Conservation (phyloP, 495 filamentous ascomycete species). For the Aspergillus coremiiformis region DNA sequence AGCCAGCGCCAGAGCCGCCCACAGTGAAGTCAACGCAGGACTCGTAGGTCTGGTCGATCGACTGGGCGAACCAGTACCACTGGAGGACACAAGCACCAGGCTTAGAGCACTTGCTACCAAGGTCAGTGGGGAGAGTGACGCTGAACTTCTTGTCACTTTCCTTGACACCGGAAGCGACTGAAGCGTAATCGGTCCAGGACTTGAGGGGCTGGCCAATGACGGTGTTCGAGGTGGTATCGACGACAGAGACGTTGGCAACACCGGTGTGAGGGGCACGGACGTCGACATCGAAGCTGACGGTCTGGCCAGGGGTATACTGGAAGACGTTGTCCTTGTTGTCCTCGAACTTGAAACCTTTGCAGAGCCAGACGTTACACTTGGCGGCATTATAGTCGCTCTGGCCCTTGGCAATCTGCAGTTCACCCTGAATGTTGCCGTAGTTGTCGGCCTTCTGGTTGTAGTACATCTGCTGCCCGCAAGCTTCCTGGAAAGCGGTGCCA, state of each 20-base stretch:
- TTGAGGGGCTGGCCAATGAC: slow-evolving; percentile 51
- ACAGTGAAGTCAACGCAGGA: slow-evolving; percentile 64
- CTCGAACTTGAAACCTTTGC: slow-evolving; percentile 64
- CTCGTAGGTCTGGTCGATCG: slow-evolving; percentile 66
- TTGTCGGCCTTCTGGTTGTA: slow-evolving; percentile 55
- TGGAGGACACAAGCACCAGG: slow-evolving; percentile 63
- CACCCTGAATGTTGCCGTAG: slow-evolving; percentile 61
- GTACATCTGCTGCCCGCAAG: slow-evolving; percentile 56
- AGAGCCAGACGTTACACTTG: slow-evolving; percentile 59
- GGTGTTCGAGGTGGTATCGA: slow-evolving; percentile 53
- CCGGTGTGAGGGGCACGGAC: slow-evolving; percentile 60
- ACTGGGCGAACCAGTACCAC: slow-evolving; percentile 61
- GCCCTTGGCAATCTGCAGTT: slow-evolving; percentile 49
- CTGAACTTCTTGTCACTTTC: slow-evolving; percentile 56
- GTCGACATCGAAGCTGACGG: slow-evolving; percentile 49
- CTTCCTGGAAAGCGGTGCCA: slow-evolving; percentile 49
- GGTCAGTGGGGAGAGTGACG: slow-evolving; percentile 53
- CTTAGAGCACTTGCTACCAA: slow-evolving; percentile 49
- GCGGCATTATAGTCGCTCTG: slow-evolving; percentile 51
- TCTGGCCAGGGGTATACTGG: slow-evolving; percentile 52
- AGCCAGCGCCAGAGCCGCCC: slow-evolving; percentile 24
- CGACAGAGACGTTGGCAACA: slow-evolving; percentile 61
- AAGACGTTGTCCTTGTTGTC: slow-evolving; percentile 64
- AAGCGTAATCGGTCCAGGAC: slow-evolving; percentile 50
- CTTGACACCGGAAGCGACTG: slow-evolving; percentile 40